Evolutionary conservation across 768 basidiomycete species (phyloP).

Genomic region (Arthromyces matolae): DNA sequence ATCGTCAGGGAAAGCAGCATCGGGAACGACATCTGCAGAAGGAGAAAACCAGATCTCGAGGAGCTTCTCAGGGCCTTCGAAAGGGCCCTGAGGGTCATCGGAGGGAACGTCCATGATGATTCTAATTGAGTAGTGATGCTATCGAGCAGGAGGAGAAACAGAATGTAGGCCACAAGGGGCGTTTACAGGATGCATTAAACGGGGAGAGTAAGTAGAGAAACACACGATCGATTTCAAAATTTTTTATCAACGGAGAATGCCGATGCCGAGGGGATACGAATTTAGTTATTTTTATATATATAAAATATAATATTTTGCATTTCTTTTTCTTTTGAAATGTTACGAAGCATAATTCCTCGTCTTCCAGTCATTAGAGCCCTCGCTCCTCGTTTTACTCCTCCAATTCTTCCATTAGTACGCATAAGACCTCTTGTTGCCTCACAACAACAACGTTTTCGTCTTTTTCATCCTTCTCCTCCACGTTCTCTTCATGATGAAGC

Average conservation of each 20-base stretch:
- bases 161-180: constrained; percentile 24
- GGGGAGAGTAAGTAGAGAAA: constrained; percentile 15
- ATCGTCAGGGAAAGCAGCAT: constrained; percentile 27
- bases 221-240: constrained; percentile 4
- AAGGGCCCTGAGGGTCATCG: constrained; percentile 49
- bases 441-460: constrained; percentile 32
- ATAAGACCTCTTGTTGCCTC: constrained; percentile 27
- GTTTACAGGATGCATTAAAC: constrained; percentile 42
- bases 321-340: constrained; percentile 22
- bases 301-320: not conserved
- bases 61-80: constrained; percentile 93
- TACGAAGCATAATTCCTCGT: too few species aligned
- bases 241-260: constrained; percentile 2
- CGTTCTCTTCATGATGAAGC: constrained; percentile 40
- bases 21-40: constrained; percentile 56
- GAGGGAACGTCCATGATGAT: constrained; percentile 28
- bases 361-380: constrained; percentile 44
- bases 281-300: too few species aligned
- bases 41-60: constrained; percentile 98
- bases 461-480: constrained; percentile 47
- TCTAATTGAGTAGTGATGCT: constrained; percentile 34
- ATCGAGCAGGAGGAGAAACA: constrained; percentile 43
- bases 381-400: constrained; percentile 40
- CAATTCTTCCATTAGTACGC: constrained; percentile 47
- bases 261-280: constrained; percentile 14